These are phyloP conservation scores for Quercus cerris DNA, from an alignment of 306 rosid species.

Conservation along the genomic window DNA sequence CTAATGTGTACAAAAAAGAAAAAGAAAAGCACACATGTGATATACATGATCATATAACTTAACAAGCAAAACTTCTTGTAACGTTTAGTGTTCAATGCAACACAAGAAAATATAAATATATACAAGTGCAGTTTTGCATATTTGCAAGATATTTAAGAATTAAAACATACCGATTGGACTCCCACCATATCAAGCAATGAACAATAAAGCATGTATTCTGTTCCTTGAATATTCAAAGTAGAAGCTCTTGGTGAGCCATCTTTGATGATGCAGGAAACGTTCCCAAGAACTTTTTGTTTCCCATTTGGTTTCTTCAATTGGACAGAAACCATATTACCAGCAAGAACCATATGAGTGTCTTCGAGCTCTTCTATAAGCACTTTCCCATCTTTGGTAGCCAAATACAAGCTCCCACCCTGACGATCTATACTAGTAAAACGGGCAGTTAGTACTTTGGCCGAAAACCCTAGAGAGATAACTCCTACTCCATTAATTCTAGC, in stretches of 20 bases:
- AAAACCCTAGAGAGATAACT: conserved; percentile 44
- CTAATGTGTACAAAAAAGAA: not conserved
- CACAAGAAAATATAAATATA: too few relatives aligned
- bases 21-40: not conserved
- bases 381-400: conserved; percentile 44
- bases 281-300: not conserved
- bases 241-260: conserved; percentile 9
- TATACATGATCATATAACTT: not conserved
- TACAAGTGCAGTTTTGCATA: too few relatives aligned
- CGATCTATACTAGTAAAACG: conserved; percentile 13
- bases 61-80: too few relatives aligned
- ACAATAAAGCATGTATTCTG: conserved; percentile 36
- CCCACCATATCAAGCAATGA: conserved; percentile 44
- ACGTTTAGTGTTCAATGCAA: too few relatives aligned
- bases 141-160: not conserved
- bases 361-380: conserved; percentile 33
- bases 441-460: conserved; percentile 14
- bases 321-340: conserved; percentile 29
- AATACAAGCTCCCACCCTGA: conserved; percentile 29
- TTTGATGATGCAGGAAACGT: conserved; percentile 34
- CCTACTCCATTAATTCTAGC: conserved; percentile 27
- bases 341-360: conserved; percentile 22
- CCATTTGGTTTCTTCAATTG: conserved; percentile 28
- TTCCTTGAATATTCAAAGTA: conserved; percentile 31
- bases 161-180: conserved; percentile 47